phyloP scores from a whole-genome alignment of 2,329 filamentous ascomycete genomes.

The Fusarium sp. region DNA sequence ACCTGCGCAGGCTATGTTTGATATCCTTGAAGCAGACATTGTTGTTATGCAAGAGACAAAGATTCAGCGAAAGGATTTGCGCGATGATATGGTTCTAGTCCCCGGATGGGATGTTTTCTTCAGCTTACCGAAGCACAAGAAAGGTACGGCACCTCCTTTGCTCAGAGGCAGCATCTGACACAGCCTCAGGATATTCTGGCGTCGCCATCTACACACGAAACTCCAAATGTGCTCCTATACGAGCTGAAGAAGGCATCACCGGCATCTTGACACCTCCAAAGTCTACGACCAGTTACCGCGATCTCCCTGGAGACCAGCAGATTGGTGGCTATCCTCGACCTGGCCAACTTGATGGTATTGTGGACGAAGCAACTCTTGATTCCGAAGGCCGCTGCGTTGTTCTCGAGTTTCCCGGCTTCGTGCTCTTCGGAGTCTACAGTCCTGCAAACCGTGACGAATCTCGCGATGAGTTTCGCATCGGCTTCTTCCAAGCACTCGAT shows the following conservation, averaged over 20 bases:
- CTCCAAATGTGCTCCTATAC: slow-evolving; percentile 85
- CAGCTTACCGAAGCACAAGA: slow-evolving; percentile 93
- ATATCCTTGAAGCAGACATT: slow-evolving; percentile 91
- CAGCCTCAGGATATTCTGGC: slow-evolving; percentile 84
- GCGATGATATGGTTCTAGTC: slow-evolving; percentile 95
- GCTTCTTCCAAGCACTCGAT: slow-evolving; percentile 86
- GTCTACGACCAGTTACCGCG: slow-evolving; percentile 78
- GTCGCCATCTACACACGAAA: slow-evolving; percentile 97
- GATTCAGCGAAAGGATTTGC: slow-evolving; percentile 92
- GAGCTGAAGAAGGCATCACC: slow-evolving; percentile 93
- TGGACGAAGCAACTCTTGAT: slow-evolving; percentile 83
- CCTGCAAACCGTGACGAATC: slow-evolving; percentile 90
- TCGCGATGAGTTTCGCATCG: slow-evolving; percentile 84
- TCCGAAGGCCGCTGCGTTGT: slow-evolving; percentile 93
- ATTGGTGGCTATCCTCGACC: slow-evolving; percentile 90
- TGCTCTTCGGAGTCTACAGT: slow-evolving; percentile 92
- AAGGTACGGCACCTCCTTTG: slow-evolving; percentile 69
- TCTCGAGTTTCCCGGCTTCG: slow-evolving; percentile 94
- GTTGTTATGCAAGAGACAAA: slow-evolving; percentile 97
- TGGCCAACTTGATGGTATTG: slow-evolving; percentile 72
- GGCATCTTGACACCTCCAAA: slow-evolving; percentile 83
- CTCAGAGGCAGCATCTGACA: slow-evolving; percentile 1
- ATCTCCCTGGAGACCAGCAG: slow-evolving; percentile 79
- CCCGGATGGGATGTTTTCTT: slow-evolving; percentile 98
- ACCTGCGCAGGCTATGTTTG: slow-evolving; percentile 83